Percentiles rank a stretch among this genome's conserved stretches.
These are phyloP conservation scores for Herpotrichia juniperi DNA, from an alignment of 2,329 filamentous ascomycete species.

Conservation along the genomic window DNA sequence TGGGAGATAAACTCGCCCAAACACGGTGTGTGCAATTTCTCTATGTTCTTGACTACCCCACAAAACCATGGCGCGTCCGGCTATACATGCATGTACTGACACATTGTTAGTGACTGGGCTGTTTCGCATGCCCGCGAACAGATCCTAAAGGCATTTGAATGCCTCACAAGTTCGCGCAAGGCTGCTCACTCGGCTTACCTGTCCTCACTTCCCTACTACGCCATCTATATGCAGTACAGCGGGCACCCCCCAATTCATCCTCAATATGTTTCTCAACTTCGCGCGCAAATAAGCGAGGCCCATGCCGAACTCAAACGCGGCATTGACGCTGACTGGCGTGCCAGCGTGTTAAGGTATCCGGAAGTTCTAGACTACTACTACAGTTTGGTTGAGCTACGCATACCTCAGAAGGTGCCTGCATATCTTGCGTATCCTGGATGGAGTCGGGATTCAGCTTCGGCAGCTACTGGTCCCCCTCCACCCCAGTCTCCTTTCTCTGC, in stretches of 20 bases:
- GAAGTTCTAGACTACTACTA: constrained; percentile 84
- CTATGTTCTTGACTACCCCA: too few relatives aligned
- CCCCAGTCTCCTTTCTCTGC: too few relatives aligned
- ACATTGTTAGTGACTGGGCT: constrained; percentile 50
- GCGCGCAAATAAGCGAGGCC: constrained; percentile 65
- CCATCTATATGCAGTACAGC: constrained; percentile 53
- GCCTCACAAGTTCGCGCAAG: constrained; percentile 48
- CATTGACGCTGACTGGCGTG: constrained; percentile 80
- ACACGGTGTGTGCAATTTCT: constrained; percentile 38
- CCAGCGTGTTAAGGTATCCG: constrained; percentile 76
- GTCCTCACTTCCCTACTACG: constrained; percentile 52
- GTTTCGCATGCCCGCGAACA: constrained; percentile 52
- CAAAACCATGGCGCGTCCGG: too few relatives aligned
- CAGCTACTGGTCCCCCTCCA: too few relatives aligned
- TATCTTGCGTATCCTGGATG: too few relatives aligned
- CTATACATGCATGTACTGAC: constrained; percentile 20
- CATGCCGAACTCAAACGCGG: constrained; percentile 72
- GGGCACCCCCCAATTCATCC: constrained; percentile 52
- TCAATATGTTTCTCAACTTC: constrained; percentile 47
- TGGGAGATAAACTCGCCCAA: constrained; percentile 42
- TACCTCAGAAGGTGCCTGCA: constrained; percentile 64
- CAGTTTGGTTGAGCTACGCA: constrained; percentile 68
- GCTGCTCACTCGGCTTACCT: constrained; percentile 51
- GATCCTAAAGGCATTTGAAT: constrained; percentile 52
- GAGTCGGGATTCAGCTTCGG: too few relatives aligned